phyloP scores from a whole-genome alignment of 805 yeast genomes.

The Lachancea waltii region DNA sequence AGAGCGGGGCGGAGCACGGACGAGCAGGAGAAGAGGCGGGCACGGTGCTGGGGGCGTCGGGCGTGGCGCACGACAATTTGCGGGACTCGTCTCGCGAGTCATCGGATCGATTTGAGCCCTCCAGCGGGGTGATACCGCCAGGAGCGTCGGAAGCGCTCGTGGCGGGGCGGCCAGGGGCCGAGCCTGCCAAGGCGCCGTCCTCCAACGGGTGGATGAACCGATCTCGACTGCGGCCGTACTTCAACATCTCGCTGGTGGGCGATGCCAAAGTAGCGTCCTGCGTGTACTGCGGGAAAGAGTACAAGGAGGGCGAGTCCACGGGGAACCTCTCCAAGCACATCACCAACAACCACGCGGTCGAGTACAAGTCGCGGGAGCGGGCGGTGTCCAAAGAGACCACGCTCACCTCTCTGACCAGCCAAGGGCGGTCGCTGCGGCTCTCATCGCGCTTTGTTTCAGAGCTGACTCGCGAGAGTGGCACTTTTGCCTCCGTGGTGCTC shows the following conservation, averaged over 20 bases:
- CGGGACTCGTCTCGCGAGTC: constrained; percentile 5
- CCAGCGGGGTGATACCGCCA: not conserved
- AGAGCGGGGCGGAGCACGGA: not conserved
- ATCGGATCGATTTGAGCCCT: constrained; percentile 3
- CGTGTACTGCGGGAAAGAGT: constrained; percentile 10
- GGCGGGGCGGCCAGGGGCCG: not conserved
- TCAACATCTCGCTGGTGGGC: constrained; percentile 5
- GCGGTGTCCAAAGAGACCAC: constrained; percentile 7
- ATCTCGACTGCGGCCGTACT: constrained; percentile 7
- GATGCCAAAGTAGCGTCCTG: constrained; percentile 8
- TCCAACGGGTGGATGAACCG: constrained; percentile 10
- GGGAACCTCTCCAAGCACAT: constrained; percentile 11
- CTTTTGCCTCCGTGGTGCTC: constrained; percentile 7
- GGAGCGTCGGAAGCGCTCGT: not conserved
- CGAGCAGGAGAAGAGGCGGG: not conserved
- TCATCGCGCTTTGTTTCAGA: constrained; percentile 5
- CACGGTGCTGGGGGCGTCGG: not conserved
- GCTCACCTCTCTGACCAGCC: constrained; percentile 4
- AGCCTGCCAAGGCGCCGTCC: not conserved
- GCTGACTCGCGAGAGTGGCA: constrained; percentile 6
- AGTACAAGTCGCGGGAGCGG: constrained; percentile 8
- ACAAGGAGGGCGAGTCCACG: constrained; percentile 12
- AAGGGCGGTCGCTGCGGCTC: constrained; percentile 7
- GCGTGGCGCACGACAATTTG: constrained; percentile 5
- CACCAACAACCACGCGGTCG: constrained; percentile 7